Percentiles rank a stretch among this genome's conserved stretches.
phyloP scores from a whole-genome alignment of 2,329 filamentous ascomycete genomes.

The Stachybotrys chartarum region DNA sequence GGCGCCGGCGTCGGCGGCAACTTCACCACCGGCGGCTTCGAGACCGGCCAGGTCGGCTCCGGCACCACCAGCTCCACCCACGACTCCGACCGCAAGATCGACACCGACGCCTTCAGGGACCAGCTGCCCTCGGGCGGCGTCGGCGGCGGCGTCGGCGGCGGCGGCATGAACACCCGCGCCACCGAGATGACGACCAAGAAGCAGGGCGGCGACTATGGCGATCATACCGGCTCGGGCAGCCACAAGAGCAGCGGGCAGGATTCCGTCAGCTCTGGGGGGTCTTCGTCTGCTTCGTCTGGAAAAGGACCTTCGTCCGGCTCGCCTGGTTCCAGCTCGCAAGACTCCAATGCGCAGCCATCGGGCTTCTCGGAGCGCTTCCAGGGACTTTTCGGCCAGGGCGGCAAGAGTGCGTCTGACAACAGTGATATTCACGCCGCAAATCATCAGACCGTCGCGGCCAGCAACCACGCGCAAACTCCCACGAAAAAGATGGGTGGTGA shows the following conservation, averaged over 20 bases:
- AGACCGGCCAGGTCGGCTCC: slow-evolving; percentile 13
- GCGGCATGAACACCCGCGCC: slow-evolving; percentile 17
- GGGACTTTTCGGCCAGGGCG: slow-evolving; percentile 16
- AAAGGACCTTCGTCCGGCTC: not conserved
- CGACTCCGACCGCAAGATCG: slow-evolving; percentile 10
- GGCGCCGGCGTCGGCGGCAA: slow-evolving; percentile 24
- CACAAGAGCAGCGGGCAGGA: not conserved
- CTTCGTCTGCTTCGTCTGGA: not conserved
- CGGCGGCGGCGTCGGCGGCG: slow-evolving; percentile 22
- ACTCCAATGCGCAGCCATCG: not conserved
- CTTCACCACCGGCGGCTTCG: slow-evolving; percentile 20
- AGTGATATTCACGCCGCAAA: slow-evolving; percentile 3
- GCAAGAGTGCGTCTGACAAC: slow-evolving; percentile 6
- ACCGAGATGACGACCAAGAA: slow-evolving; percentile 16
- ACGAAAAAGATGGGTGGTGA: slow-evolving; percentile 3
- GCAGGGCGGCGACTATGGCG: not conserved
- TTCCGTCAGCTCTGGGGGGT: not conserved
- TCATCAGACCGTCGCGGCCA: slow-evolving; percentile 8
- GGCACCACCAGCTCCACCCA: slow-evolving; percentile 4
- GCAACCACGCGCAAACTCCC: slow-evolving; percentile 9
- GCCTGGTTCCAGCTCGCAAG: not conserved
- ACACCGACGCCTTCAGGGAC: slow-evolving; percentile 18
- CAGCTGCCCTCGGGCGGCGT: slow-evolving; percentile 24
- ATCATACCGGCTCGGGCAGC: not conserved
- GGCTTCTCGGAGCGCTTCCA: slow-evolving; percentile 5